Base-by-base conservation (phyloP, 768 basidiomycete genomes). In the Auriculariales sp. region DNA sequence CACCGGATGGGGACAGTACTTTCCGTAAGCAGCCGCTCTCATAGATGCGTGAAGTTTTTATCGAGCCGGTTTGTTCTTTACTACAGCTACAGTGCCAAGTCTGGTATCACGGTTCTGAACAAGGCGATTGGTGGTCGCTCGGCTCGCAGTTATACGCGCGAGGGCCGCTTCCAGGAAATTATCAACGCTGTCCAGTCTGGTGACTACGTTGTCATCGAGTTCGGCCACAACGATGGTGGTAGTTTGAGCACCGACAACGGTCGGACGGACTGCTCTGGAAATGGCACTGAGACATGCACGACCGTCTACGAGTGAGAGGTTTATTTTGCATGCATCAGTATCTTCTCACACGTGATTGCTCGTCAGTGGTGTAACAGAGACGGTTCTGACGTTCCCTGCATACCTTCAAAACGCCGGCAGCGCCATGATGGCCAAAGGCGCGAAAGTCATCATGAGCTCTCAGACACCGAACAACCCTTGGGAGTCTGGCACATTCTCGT, bases 401-500 rank as follows among this genome's bases (percentile, higher is more conserved):
- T 74, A 73, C 53, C 64, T 72, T 35, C 63, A 70, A 54, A 68
- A 71, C 51, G 71, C 71, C 0, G 63, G 69, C 46, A 66, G 61
- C 30, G 54, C 66, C 7, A 56, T 73, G 44, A 61, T 68, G 54
- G 54, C 69, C 1, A 73, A 74, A 56, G 73, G 73, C 15, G 71
- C 66, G 29, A 71, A 65, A 27, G 66, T 68, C 28, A 72, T 75
- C 49, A 59, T 74, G 9, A 70, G 70, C 11, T 68, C 71, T 2
- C 70, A 71, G 51, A 74, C 74, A 2, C 73, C 74, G 5, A 59
- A 65, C 53, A 71, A 74, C 56, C 62, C 62, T 28, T 75, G 70
- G 70, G 49, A 53, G 39, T 11, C 45, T 27, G 39, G 54, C 19
- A 52, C 58, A 19, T 54, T 58, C 39, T 66, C 70, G 25, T 55